Base-by-base conservation (phyloP, 345 rosid species). In the Durio zibethinus region DNA sequence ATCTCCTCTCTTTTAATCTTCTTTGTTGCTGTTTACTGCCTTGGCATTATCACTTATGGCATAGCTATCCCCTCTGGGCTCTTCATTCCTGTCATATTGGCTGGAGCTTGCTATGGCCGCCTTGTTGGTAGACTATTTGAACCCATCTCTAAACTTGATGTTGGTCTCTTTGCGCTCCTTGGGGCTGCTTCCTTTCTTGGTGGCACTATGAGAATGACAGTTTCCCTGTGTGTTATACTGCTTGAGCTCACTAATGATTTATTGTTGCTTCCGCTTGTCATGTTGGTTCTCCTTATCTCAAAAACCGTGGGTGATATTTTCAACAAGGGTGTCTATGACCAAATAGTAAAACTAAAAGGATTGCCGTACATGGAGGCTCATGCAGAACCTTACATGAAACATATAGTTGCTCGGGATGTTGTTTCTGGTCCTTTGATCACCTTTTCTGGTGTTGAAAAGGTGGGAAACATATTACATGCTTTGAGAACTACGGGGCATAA, bases 121-220 rank as follows among this genome's bases (percentile, higher is more conserved):
- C 88, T 90, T 45, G 86, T 87, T 33, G 94, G 92, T 29, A 84
- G 80, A 57, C 76, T 89, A 29, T 90, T 91, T 47, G 84, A 78
- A 74, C 29, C 88, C 2, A 12, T 89, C 57, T 85, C 89, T 12
- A 69, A 74, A 75, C 92, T 91, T 45, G 92, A 91, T 78, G 80
- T 83, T 14, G 91, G 91, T 75, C 90, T 89, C 74, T 89, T 85
- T 83, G 86, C 94, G 6, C 91, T 91, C 67, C 91, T 89, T 40
- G 94, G 94, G 40, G 89, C 92, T 35, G 94, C 94, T 3, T 87
- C 94, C 25, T 89, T 89, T 81, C 91, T 91, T 0, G 94, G 94
- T 18, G 91, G 92, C 70, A 89, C 94, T 36, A 91, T 91, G 94
- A 86, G 94, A 62, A 91, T 88, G 94, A 91, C 92, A 0, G 94